phyloP scores from a whole-genome alignment of 108 stramenopile genomes.

The Schizochytrium sp. region DNA sequence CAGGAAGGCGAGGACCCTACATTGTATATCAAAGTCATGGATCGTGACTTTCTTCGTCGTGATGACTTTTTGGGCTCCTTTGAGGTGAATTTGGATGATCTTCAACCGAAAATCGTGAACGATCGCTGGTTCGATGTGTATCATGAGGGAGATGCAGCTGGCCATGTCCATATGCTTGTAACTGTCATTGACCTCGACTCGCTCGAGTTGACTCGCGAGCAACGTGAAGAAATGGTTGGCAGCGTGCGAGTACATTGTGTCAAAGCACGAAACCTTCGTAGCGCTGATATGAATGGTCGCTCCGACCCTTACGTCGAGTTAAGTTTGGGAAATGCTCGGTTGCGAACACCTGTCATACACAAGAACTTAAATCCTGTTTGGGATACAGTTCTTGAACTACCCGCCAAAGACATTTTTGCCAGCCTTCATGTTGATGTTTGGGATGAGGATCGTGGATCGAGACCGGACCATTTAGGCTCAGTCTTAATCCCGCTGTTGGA shows the following conservation, averaged over 20 bases:
- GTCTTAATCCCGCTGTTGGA: not conserved
- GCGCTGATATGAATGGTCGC: constrained; percentile 14
- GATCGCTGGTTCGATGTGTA: constrained; percentile 36
- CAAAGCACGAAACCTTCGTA: not conserved
- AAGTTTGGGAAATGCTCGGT: not conserved
- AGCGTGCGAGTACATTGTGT: constrained; percentile 21
- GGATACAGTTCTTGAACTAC: constrained; percentile 23
- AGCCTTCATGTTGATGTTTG: not conserved
- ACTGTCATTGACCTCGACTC: constrained; percentile 2
- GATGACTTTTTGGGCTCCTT: constrained; percentile 25
- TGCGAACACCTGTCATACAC: constrained; percentile 4
- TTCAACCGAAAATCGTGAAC: constrained; percentile 43
- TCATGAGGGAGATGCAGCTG: not conserved
- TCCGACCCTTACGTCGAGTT: constrained; percentile 39
- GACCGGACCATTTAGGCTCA: constrained; percentile 29
- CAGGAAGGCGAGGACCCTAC: not conserved
- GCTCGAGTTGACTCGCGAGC: not conserved
- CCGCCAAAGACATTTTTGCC: constrained; percentile 38
- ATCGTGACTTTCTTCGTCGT: not conserved
- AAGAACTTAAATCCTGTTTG: not conserved
- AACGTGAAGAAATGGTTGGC: not conserved
- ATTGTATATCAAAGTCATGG: not conserved
- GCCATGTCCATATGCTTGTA: constrained; percentile 48
- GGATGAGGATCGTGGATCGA: constrained; percentile 31
- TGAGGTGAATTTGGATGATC: constrained; percentile 11